phyloP scores from a whole-genome alignment of 2,329 filamentous ascomycete species.

The Cladosporium halotolerans region DNA sequence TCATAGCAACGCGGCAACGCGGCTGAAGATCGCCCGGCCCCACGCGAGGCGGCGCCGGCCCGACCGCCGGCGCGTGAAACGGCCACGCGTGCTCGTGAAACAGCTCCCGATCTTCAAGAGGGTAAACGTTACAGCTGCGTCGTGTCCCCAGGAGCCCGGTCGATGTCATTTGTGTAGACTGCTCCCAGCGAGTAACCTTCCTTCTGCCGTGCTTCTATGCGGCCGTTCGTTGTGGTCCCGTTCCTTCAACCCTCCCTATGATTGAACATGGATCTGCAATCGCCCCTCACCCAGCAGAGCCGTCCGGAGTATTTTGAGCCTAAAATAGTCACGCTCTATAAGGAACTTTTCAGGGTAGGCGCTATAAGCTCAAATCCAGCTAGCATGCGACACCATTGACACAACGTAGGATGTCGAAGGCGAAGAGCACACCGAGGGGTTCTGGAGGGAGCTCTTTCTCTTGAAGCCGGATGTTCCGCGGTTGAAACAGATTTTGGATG shows the following conservation, averaged over 20 bases:
- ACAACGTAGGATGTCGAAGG: constrained; percentile 53
- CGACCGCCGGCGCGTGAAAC: too few relatives aligned
- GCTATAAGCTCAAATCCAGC: too few relatives aligned
- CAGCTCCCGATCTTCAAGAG: too few relatives aligned
- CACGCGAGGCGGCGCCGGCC: too few relatives aligned
- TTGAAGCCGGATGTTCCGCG: constrained; percentile 69
- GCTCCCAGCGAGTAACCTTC: too few relatives aligned
- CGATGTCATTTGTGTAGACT: too few relatives aligned
- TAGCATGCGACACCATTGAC: not conserved
- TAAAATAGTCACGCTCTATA: constrained; percentile 88
- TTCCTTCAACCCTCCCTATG: too few relatives aligned
- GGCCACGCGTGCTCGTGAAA: too few relatives aligned
- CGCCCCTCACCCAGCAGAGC: constrained; percentile 87
- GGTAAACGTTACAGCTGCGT: too few relatives aligned
- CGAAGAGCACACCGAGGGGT: constrained; percentile 72
- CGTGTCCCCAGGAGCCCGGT: too few relatives aligned
- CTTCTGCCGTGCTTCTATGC: too few relatives aligned
- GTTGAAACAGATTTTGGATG: constrained; percentile 62
- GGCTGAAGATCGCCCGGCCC: not conserved
- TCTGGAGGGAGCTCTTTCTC: constrained; percentile 95
- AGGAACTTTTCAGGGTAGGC: constrained; percentile 63
- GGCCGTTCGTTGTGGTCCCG: too few relatives aligned
- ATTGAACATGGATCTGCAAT: constrained; percentile 38
- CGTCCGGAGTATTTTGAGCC: constrained; percentile 86
- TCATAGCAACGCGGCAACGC: not conserved